phyloP scores from a whole-genome alignment of 768 basidiomycete genomes.

The Tricholoma flavovirens region DNA sequence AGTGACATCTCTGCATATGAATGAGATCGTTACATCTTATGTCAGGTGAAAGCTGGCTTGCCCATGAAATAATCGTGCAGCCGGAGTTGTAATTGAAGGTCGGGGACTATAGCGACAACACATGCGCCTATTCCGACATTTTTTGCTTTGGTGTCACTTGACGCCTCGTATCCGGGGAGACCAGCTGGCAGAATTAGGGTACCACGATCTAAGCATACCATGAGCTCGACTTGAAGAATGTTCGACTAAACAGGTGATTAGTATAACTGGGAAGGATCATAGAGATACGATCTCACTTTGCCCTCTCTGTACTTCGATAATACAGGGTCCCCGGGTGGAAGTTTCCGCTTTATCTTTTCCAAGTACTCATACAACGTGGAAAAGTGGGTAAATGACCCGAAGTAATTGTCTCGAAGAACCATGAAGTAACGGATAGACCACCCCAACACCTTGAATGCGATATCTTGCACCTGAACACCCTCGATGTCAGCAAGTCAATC shows the following conservation, averaged over 20 bases:
- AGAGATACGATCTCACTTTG: constrained; percentile 43
- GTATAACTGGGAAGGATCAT: neutral
- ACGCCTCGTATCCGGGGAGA: constrained; percentile 54
- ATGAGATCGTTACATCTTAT: neutral
- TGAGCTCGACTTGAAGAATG: constrained; percentile 69
- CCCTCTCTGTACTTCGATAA: constrained; percentile 73
- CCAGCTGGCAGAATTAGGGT: constrained; percentile 62
- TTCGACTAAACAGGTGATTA: constrained; percentile 52
- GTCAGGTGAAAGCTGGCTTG: constrained; percentile 19
- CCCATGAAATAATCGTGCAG: constrained; percentile 90
- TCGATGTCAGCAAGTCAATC: neutral
- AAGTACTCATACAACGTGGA: constrained; percentile 84
- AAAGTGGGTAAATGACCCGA: constrained; percentile 92
- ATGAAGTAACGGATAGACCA: constrained; percentile 90
- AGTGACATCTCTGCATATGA: constrained; percentile 64
- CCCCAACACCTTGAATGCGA: constrained; percentile 68
- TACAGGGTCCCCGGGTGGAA: constrained; percentile 77
- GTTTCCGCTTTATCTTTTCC: constrained; percentile 51
- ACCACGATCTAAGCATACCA: constrained; percentile 45
- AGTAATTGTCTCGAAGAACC: constrained; percentile 88
- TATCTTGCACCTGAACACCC: constrained; percentile 39
- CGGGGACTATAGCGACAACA: constrained; percentile 53
- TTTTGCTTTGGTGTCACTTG: constrained; percentile 15
- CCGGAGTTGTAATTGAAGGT: constrained; percentile 70
- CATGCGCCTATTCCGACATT: constrained; percentile 45